Percentiles rank a stretch among this genome's conserved stretches.
These are phyloP conservation scores for Yarrowia keelungensis DNA, from an alignment of 805 yeast genomes.

Conservation along the genomic window DNA sequence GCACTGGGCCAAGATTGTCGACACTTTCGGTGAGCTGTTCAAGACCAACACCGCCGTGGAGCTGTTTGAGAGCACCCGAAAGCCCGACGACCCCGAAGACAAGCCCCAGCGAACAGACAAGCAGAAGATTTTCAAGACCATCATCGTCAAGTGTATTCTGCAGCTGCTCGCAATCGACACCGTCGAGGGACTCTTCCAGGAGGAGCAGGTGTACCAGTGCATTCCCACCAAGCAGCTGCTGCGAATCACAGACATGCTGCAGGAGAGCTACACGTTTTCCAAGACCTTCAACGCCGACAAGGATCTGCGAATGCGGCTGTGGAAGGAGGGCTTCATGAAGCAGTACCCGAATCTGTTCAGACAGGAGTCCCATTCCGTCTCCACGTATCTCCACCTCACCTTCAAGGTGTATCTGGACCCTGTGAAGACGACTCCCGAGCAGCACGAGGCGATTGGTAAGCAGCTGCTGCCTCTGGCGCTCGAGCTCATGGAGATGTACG, in stretches of 20 bases:
- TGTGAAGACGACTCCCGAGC: conserved; percentile 52
- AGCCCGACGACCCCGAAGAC: conserved; percentile 39
- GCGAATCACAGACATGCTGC: conserved; percentile 64
- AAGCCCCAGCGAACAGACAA: conserved; percentile 47
- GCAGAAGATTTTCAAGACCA: conserved; percentile 64
- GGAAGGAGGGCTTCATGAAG: conserved; percentile 92
- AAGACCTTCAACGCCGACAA: conserved; percentile 87
- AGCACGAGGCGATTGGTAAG: conserved; percentile 59
- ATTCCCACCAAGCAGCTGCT: conserved; percentile 73
- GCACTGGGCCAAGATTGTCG: conserved; percentile 79
- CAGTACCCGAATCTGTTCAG: conserved; percentile 88
- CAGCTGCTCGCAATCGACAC: conserved; percentile 89
- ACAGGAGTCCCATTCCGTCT: conserved; percentile 90
- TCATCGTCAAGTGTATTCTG: conserved; percentile 90
- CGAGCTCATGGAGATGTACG: conserved; percentile 71
- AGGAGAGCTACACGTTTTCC: conserved; percentile 80
- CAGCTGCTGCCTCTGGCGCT: conserved; percentile 72
- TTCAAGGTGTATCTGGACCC: conserved; percentile 79
- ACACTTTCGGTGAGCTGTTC: conserved; percentile 72
- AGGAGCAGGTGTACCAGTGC: conserved; percentile 66
- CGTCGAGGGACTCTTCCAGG: conserved; percentile 76
- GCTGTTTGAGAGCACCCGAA: conserved; percentile 57
- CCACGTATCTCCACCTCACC: conserved; percentile 80
- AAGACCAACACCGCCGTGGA: conserved; percentile 86
- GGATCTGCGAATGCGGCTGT: conserved; percentile 83